phyloP scores from a whole-genome alignment of 441 rosid genomes.

The Breynia disticha region DNA sequence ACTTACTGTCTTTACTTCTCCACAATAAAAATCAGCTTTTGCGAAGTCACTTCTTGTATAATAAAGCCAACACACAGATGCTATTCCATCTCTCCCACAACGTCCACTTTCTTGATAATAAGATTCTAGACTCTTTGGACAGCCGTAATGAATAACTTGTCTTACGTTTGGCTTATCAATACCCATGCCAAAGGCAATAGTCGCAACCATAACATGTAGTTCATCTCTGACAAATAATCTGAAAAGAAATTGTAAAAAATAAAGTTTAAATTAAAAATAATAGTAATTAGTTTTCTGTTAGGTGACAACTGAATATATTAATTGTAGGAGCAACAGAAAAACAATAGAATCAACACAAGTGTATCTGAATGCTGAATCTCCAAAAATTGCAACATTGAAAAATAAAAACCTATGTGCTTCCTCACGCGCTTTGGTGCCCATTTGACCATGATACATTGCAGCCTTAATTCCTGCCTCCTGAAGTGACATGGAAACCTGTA shows the following conservation, averaged over 20 bases:
- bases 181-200: constrained; percentile 52
- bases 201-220: constrained; percentile 42
- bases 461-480: constrained; percentile 28
- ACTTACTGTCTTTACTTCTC: constrained; percentile 32
- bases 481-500: constrained; percentile 29
- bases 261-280: too few relatives aligned
- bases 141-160: constrained; percentile 46
- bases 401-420: constrained; percentile 35
- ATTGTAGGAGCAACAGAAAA: too few relatives aligned
- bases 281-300: too few relatives aligned
- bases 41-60: constrained; percentile 37
- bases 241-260: background rate
- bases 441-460: constrained; percentile 46
- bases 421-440: constrained; percentile 37
- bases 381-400: constrained; percentile 5
- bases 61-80: constrained; percentile 50
- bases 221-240: constrained; percentile 44
- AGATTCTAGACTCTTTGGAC: constrained; percentile 43
- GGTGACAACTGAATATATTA: too few relatives aligned
- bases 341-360: background rate
- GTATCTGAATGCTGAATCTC: constrained; percentile 1
- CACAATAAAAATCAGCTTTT: constrained; percentile 42
- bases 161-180: constrained; percentile 45
- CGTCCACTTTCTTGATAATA: constrained; percentile 52
- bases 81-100: constrained; percentile 47